A percentile compares a stretch with the other conserved stretches of the same genome.
Conservation (phyloP, 768 basidiomycete species). For the Naganishia antarctica region DNA sequence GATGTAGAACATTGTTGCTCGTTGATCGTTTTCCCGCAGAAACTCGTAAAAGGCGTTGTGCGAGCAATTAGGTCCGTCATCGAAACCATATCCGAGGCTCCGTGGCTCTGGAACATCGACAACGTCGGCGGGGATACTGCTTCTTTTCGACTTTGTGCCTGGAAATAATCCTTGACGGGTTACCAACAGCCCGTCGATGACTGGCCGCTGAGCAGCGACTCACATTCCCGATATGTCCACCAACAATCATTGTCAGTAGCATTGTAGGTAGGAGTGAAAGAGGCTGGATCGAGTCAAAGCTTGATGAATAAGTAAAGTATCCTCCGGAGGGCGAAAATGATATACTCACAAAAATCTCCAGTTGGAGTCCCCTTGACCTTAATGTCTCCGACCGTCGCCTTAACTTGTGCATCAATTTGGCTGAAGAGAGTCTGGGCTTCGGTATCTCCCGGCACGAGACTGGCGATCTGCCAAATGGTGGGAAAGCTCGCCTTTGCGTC, state of each 20-base stretch:
- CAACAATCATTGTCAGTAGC: constrained; percentile 49
- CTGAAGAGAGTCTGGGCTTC: constrained; percentile 41
- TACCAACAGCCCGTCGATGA: not conserved
- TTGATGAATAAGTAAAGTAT: not conserved
- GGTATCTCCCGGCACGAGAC: constrained; percentile 43
- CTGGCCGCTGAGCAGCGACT: not conserved
- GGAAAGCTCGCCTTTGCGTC: constrained; percentile 36
- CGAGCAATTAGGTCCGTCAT: constrained; percentile 51
- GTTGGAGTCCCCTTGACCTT: constrained; percentile 41
- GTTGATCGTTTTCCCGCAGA: constrained; percentile 44
- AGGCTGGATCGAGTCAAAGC: constrained; percentile 26
- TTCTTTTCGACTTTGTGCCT: constrained; percentile 36
- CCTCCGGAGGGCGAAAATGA: not conserved
- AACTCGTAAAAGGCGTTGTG: constrained; percentile 52
- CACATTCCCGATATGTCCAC: constrained; percentile 43
- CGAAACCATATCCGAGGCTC: constrained; percentile 49
- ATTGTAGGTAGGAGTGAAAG: constrained; percentile 36
- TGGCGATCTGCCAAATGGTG: constrained; percentile 41
- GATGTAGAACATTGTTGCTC: constrained; percentile 52
- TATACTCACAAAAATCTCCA: constrained; percentile 42
- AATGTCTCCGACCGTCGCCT: constrained; percentile 39
- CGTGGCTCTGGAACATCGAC: constrained; percentile 42
- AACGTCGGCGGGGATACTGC: constrained; percentile 43
- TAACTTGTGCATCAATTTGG: constrained; percentile 41
- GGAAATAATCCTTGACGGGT: constrained; percentile 4